A percentile compares a stretch with the other conserved stretches of the same genome.
Evolutionary conservation across 148 eudicot species (phyloP).

Genomic region (Silene latifolia): DNA sequence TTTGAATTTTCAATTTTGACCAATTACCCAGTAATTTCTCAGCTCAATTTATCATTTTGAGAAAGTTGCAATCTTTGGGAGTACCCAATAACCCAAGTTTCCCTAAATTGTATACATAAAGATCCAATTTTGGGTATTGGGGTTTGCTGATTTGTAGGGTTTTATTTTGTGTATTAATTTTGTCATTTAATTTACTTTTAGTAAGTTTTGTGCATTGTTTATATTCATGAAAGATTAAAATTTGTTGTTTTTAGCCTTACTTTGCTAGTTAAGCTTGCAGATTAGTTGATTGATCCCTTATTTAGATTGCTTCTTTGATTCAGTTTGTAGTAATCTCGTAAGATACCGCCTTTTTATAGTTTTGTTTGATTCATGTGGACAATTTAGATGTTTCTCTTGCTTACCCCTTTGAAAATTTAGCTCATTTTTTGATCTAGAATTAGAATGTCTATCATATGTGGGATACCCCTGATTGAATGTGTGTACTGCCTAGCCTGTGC

Average conservation of each 20-base stretch:
- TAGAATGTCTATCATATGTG: slow-evolving; percentile 71
- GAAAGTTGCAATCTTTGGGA: not conserved
- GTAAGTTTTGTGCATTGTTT: not conserved
- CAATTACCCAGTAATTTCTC: not conserved
- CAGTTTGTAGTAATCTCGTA: not conserved
- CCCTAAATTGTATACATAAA: not conserved
- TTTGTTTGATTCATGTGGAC: not conserved
- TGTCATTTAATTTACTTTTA: not conserved
- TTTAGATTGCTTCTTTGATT: slow-evolving; percentile 8
- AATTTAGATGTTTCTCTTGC: not conserved
- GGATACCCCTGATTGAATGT: slow-evolving; percentile 82
- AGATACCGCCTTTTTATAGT: slow-evolving; percentile 2
- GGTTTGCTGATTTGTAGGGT: not conserved
- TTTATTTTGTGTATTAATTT: not conserved
- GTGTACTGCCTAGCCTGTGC: slow-evolving; percentile 85
- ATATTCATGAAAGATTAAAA: not conserved
- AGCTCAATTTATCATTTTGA: not conserved
- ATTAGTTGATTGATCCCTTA: not conserved
- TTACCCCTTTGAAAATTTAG: not conserved
- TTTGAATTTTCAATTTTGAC: slow-evolving; percentile 4
- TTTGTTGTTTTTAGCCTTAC: not conserved
- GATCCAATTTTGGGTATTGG: slow-evolving; percentile 8
- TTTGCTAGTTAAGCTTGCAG: not conserved
- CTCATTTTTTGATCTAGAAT: slow-evolving; percentile 16
- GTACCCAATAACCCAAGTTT: not conserved